These are phyloP conservation scores for Fonsecaea erecta DNA, from an alignment of 2,329 filamentous ascomycete species.

Conservation along the genomic window DNA sequence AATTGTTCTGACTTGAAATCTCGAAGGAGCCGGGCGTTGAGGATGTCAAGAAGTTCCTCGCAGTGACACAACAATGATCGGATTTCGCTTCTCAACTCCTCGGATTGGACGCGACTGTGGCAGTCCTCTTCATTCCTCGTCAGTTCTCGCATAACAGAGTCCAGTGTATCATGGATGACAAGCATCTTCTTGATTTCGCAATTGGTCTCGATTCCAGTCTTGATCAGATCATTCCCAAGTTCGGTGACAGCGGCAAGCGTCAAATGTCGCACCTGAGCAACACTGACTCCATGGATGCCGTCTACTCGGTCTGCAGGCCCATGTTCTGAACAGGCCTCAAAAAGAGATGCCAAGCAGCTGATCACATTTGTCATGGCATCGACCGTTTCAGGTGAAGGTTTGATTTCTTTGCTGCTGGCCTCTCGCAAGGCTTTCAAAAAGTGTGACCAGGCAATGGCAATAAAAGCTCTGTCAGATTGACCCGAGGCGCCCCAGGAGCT, in stretches of 20 bases:
- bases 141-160: constrained; percentile 7
- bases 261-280: constrained; percentile 57
- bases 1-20: constrained; percentile 7
- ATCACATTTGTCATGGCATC: constrained; percentile 75
- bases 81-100: constrained; percentile 1
- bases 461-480: constrained; percentile 48
- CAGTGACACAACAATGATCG: constrained; percentile 13
- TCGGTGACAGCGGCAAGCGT: constrained; percentile 56
- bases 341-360: constrained; percentile 63
- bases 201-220: constrained; percentile 15
- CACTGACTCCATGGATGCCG: constrained; percentile 46
- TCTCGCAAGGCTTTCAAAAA: constrained; percentile 66
- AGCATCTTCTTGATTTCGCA: not conserved
- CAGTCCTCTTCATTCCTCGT: constrained; percentile 4
- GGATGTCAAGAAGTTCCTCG: constrained; percentile 20
- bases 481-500: constrained; percentile 51
- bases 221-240: constrained; percentile 55
- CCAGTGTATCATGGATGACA: constrained; percentile 15
- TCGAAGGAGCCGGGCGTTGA: constrained; percentile 12
- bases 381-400: constrained; percentile 81
- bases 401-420: constrained; percentile 80
- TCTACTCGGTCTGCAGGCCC: constrained; percentile 39
- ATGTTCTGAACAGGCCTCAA: not conserved
- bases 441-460: constrained; percentile 65
- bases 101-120: not conserved